These are phyloP conservation scores for Tetragonia tetragonoides DNA, from an alignment of 148 eudicot genomes.

Conservation along the genomic window DNA sequence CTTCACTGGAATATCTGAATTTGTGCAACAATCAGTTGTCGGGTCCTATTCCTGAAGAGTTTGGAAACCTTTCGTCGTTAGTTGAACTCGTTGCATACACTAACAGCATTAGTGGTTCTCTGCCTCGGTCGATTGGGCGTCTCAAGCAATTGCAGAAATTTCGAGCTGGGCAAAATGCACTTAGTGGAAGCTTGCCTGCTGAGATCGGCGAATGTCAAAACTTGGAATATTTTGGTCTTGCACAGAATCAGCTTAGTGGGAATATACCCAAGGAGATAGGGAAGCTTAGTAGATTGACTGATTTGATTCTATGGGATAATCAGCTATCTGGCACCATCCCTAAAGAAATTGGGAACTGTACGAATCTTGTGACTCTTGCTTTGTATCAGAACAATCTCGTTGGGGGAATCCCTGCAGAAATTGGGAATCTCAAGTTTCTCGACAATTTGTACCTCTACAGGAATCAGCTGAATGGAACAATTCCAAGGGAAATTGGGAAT, in stretches of 20 bases:
- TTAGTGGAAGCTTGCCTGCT: constrained; percentile 73
- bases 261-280: constrained; percentile 76
- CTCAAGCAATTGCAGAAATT: constrained; percentile 55
- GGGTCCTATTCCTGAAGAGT: constrained; percentile 67
- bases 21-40: constrained; percentile 83
- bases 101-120: constrained; percentile 57
- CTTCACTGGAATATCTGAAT: constrained; percentile 52
- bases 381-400: constrained; percentile 79
- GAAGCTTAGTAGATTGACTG: constrained; percentile 56
- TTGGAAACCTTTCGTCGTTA: constrained; percentile 71
- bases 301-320: constrained; percentile 75
- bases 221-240: constrained; percentile 71
- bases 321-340: constrained; percentile 66
- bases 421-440: constrained; percentile 58
- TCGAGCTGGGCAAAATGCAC: constrained; percentile 78
- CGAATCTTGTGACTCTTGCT: constrained; percentile 69
- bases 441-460: constrained; percentile 64
- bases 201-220: constrained; percentile 69
- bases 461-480: constrained; percentile 77
- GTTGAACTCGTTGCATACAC: constrained; percentile 67
- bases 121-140: constrained; percentile 73
- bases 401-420: constrained; percentile 68
- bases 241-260: constrained; percentile 72
- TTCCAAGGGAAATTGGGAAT: constrained; percentile 81
- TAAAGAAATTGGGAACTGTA: constrained; percentile 77